phyloP scores from a whole-genome alignment of 345 rosid species.

The Turnera subulata region DNA sequence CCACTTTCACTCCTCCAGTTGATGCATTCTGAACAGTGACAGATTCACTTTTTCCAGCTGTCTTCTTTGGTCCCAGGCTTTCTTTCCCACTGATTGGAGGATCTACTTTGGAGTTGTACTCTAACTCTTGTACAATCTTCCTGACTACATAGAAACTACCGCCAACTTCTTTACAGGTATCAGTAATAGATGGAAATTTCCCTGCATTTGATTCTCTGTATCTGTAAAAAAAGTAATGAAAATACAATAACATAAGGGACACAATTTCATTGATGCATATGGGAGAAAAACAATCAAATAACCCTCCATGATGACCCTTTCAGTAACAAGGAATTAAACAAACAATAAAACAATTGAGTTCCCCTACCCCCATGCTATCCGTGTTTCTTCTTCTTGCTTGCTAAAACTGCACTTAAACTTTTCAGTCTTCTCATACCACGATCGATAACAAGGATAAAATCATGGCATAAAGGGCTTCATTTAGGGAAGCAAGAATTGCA shows the following conservation, averaged over 20 bases:
- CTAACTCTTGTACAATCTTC: conserved; percentile 34
- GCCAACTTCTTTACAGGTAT: conserved; percentile 33
- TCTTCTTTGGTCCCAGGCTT: not conserved
- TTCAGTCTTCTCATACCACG: no score
- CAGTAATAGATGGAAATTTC: conserved; percentile 29
- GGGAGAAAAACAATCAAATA: no score
- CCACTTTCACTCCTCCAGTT: conserved; percentile 1
- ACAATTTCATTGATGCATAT: not conserved
- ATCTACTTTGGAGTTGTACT: conserved; percentile 20
- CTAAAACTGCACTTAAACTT: no score
- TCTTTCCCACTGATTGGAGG: conserved; percentile 11
- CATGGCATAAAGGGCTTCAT: no score
- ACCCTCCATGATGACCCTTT: no score
- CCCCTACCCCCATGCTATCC: no score
- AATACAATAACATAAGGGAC: not conserved
- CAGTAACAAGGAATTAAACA: no score
- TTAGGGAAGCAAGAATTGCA: no score
- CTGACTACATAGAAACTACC: conserved; percentile 33
- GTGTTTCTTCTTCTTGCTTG: no score
- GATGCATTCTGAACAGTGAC: conserved; percentile 5
- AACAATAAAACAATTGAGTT: no score
- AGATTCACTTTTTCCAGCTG: conserved; percentile 4
- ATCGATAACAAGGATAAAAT: no score
- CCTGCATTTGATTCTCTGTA: conserved; percentile 38
- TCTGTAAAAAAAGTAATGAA: conserved; percentile 23